Conservation (phyloP, 2,329 filamentous ascomycete species). For the Scedosporium dehoogii region DNA sequence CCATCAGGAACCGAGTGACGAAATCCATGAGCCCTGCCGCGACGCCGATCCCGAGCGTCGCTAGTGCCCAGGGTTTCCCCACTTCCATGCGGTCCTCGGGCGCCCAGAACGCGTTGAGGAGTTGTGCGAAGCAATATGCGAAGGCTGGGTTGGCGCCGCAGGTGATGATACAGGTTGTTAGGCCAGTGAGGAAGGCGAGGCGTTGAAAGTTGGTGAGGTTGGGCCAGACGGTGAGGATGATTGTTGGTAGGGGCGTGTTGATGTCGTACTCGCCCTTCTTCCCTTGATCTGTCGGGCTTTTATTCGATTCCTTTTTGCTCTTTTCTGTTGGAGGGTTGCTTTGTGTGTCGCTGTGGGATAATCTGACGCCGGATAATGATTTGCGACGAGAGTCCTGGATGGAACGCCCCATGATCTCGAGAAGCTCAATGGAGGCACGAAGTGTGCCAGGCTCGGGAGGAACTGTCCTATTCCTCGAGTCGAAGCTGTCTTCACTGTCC, state of each 20-base stretch:
- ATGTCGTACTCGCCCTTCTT: not conserved
- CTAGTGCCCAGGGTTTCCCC: slow-evolving; percentile 58
- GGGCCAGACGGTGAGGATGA: slow-evolving; percentile 64
- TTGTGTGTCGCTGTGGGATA: not conserved
- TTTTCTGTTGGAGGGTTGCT: not conserved
- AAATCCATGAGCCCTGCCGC: slow-evolving; percentile 58
- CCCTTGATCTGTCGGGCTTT: not conserved
- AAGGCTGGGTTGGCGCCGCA: slow-evolving; percentile 65
- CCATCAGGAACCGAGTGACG: slow-evolving; percentile 59
- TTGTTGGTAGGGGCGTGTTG: slow-evolving; percentile 16
- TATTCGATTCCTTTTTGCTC: not conserved
- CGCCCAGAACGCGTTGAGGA: slow-evolving; percentile 61
- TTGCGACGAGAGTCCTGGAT: slow-evolving; percentile 24
- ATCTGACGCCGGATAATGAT: not conserved
- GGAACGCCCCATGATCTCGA: slow-evolving; percentile 2
- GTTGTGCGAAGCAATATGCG: slow-evolving; percentile 62
- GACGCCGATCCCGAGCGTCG: slow-evolving; percentile 57
- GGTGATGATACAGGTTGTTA: slow-evolving; percentile 52
- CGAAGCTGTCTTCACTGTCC: no score
- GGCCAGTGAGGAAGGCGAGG: slow-evolving; percentile 45
- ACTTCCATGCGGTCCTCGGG: slow-evolving; percentile 29
- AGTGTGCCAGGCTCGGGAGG: not conserved
- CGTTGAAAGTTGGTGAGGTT: slow-evolving; percentile 42
- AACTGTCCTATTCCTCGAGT: no score
- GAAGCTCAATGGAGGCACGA: not conserved